phyloP scores from a whole-genome alignment of 2,329 filamentous ascomycete genomes.

The Botrytis fabae region DNA sequence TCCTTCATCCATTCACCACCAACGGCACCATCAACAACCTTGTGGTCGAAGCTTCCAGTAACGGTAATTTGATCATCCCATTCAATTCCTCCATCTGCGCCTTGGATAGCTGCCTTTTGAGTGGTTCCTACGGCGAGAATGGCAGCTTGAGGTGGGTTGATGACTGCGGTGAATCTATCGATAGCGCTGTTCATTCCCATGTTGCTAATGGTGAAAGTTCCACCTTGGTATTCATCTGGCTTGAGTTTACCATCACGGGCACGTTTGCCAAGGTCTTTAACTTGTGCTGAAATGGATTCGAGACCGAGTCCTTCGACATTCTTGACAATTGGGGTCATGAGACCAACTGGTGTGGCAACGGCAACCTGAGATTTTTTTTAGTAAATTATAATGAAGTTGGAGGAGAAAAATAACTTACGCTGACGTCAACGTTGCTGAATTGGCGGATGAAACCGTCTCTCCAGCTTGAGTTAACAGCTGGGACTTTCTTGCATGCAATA shows the following conservation, averaged over 20 bases:
- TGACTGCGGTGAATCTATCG: constrained; percentile 95
- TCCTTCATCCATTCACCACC: constrained; percentile 96
- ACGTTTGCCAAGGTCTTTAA: constrained; percentile 97
- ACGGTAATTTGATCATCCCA: constrained; percentile 98
- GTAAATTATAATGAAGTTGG: constrained; percentile 4
- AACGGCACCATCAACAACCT: constrained; percentile 94
- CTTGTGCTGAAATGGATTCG: constrained; percentile 78
- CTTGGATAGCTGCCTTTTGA: constrained; percentile 89
- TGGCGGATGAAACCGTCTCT: constrained; percentile 86
- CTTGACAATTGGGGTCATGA: constrained; percentile 97
- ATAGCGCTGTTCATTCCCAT: constrained; percentile 99
- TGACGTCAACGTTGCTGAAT: constrained; percentile 90
- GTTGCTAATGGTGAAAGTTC: constrained; percentile 99
- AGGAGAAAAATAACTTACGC: constrained; percentile 62
- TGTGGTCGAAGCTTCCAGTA: constrained; percentile 97
- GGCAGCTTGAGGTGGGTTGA: constrained; percentile 96
- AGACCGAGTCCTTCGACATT: constrained; percentile 85
- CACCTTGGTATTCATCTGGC: constrained; percentile 98
- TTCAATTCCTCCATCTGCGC: constrained; percentile 82
- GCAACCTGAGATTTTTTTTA: constrained; percentile 35
- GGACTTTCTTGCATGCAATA: constrained; percentile 87
- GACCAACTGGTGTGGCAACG: constrained; percentile 77
- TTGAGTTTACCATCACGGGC: constrained; percentile 97
- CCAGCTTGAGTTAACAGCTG: constrained; percentile 95
- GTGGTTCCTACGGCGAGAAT: constrained; percentile 95